Evolutionary conservation across 768 basidiomycete genomes (phyloP).

Genomic region (Naganishia onofrii): DNA sequence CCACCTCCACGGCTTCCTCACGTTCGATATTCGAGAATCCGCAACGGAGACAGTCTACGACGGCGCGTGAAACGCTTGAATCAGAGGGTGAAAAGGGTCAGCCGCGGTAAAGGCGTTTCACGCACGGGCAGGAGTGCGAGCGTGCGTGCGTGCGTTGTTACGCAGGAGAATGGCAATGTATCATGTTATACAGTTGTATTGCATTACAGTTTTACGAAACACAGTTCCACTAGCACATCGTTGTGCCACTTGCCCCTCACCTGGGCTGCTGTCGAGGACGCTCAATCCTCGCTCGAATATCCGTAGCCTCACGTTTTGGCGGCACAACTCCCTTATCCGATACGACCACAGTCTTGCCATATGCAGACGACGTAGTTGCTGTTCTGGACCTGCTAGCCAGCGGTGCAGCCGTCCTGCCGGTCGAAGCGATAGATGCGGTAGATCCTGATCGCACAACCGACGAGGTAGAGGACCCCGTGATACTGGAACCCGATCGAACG

Average conservation of each 20-base stretch:
- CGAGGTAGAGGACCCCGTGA: not conserved
- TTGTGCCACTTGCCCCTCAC: not conserved
- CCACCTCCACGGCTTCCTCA: not conserved
- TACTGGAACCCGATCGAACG: not conserved
- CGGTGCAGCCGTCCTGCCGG: not conserved
- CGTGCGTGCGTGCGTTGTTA: too few species aligned
- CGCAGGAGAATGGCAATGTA: not conserved
- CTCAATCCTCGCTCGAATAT: not conserved
- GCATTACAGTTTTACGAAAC: too few species aligned
- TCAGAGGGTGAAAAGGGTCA: constrained; percentile 6
- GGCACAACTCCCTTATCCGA: not conserved
- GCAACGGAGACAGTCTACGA: not conserved
- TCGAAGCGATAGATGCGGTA: not conserved
- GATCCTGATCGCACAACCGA: constrained; percentile 2
- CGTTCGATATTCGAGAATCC: constrained; percentile 23
- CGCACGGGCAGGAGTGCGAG: not conserved
- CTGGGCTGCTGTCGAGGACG: not conserved
- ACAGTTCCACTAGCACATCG: not conserved
- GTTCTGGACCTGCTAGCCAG: not conserved
- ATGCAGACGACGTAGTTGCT: too few species aligned
- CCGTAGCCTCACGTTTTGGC: not conserved
- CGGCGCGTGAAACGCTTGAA: constrained; percentile 1
- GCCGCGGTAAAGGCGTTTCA: not conserved
- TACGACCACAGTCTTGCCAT: not conserved
- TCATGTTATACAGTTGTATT: constrained; percentile 8